Base-by-base conservation (phyloP, 108 stramenopile genomes). In the Fragilariopsis cylindrus region DNA sequence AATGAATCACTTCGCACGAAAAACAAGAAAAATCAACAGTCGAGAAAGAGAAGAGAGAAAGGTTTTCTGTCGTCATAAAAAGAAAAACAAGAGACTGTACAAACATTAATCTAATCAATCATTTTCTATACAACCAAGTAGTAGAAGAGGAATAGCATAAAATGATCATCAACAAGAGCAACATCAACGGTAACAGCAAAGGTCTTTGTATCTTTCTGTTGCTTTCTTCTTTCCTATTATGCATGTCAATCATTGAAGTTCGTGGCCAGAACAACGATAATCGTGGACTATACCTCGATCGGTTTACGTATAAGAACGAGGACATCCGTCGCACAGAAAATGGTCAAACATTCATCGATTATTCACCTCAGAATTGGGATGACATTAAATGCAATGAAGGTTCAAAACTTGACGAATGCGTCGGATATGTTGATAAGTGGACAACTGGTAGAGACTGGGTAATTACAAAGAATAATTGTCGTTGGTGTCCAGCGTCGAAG, bases 361-460 rank as follows among this genome's bases (percentile, higher is more conserved):
- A 71, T 48, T 57, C 57, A 9, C 76, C 76, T 6, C 13, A 44
- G 11, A 57, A 77, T 42, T 77, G 76, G 76, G 46, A 46, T 6
- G 56, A 55, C 1, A 77, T 77, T 65, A 41, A 15, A 13, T 77
- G 76, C 46, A 62, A 77, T 15, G 76, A 77, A 71, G 48, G 60
- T n/a, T 60, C 52, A 18, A 57, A 46, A 21, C 45, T 77, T 19
- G 70, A 71, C 46, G 62, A 70, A 19, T 77, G 76, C 46, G 39
- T 49, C 4, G 78, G 78, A n/a, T 79, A 71, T 55, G 66, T 57
- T 3, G 78, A 79, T 53, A 71, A 71, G 30, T 79, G 72, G 72
- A 62, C 73, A 52, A 21, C 57, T 6, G 78, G 67, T 6, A 52
- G 67, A 15, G 72, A 72, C 18, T 79, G 78, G 78, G 67, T 45